Base-by-base conservation (phyloP, 1,284 basidiomycete species). In the Porodaedalea pini region DNA sequence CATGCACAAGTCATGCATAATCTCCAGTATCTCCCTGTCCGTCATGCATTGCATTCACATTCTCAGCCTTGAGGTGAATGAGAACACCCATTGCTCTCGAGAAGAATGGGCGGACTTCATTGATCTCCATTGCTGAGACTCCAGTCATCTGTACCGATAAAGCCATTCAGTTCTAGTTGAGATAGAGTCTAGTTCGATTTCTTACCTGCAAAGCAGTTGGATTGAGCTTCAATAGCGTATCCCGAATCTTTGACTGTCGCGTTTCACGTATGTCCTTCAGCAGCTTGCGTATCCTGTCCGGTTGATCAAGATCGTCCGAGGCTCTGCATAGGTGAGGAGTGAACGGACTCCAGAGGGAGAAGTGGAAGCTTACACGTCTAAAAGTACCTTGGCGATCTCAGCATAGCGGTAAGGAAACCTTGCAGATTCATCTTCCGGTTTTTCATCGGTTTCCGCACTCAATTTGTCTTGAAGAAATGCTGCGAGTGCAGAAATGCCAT, bases 241-340 rank as follows among this genome's bases (percentile, higher is more conserved):
- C 82, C 59, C 94, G 76, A 72, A 91, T 88, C 70, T 99, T 99
- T 27, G 92, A 88, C 70, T 98, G 96, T 44, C 96, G 81, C 15
- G 91, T 91, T 74, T 99, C 95, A 15, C 94, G 88, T 32, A 99
- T 79, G 69, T 98, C 94, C 71, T 98, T 96, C 40, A 99, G 79
- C 2, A 98, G 72, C 1, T 86, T 84, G 1, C 93, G 83, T 15
- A 99, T 76, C 62, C 83, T 86, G 55, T 94, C 92, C 0, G 93
- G 83, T 51, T 86, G 83, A 50, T 86, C 80, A 1, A 98, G 73
- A 65, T 99, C 95, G 67, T 98, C 94, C 5, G 90, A 78, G 0
- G 96, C 95, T 0, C 95, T 98, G 65, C 13, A 51, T 56, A 25
- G 11, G 39, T n/a, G 37, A 34, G 23, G 32, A 17, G 4, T 27